Percentiles rank a stretch among this genome's conserved stretches.
phyloP scores from a whole-genome alignment of 1,139 yeast species.

The Candida mesenterica region DNA sequence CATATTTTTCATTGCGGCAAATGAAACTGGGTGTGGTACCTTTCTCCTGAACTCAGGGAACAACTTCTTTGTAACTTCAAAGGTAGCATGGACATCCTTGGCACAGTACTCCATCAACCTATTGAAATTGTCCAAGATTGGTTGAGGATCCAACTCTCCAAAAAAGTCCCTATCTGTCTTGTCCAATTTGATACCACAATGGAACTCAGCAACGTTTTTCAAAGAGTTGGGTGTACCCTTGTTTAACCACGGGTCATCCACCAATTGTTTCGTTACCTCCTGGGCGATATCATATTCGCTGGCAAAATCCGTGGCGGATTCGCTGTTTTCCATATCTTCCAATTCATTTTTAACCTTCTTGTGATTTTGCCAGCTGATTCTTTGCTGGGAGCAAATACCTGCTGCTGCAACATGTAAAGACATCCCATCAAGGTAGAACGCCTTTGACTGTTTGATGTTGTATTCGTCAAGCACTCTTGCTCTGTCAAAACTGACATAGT shows the following conservation, averaged over 20 bases:
- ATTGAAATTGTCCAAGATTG: constrained; percentile 58
- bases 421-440: constrained; percentile 88
- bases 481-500: constrained; percentile 87
- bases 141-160: constrained; percentile 51
- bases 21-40: constrained; percentile 93
- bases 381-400: constrained; percentile 91
- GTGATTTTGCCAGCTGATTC: constrained; percentile 74
- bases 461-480: constrained; percentile 87
- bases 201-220: constrained; percentile 76
- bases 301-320: not conserved
- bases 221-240: constrained; percentile 79
- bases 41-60: constrained; percentile 65
- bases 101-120: constrained; percentile 79
- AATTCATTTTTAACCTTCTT: constrained; percentile 35
- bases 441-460: constrained; percentile 59
- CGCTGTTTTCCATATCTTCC: constrained; percentile 9
- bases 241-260: constrained; percentile 74
- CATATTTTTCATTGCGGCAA: constrained; percentile 79
- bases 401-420: constrained; percentile 86
- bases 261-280: constrained; percentile 27
- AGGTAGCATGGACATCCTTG: constrained; percentile 76
- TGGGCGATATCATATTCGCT: constrained; percentile 4
- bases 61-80: constrained; percentile 62
- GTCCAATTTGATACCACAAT: constrained; percentile 68
- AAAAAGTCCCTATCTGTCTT: constrained; percentile 69